Percentiles rank a stretch among this genome's conserved stretches.
phyloP scores from a whole-genome alignment of 352 stramenopile species.

The Phytophthora multivora region DNA sequence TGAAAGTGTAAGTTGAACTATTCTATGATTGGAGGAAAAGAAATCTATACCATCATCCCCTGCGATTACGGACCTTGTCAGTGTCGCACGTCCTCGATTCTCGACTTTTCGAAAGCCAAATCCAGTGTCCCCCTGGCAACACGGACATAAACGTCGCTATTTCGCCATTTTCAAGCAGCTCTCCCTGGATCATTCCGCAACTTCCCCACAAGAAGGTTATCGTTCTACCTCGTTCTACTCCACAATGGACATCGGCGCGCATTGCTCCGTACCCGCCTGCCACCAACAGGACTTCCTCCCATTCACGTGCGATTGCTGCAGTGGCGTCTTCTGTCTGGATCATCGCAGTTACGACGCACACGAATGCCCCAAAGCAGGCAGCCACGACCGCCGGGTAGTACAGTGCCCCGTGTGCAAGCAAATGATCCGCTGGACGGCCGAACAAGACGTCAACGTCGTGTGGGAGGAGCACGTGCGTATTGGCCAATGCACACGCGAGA shows the following conservation, averaged over 20 bases:
- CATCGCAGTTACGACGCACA: constrained; percentile 84
- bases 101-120: constrained; percentile 20
- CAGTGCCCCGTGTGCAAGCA: constrained; percentile 73
- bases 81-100: constrained; percentile 3
- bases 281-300: constrained; percentile 86
- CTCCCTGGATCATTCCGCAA: constrained; percentile 20
- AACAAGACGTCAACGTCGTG: constrained; percentile 77
- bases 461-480: constrained; percentile 75
- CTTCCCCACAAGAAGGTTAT: background rate
- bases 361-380: constrained; percentile 65
- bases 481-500: constrained; percentile 51
- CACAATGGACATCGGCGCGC: constrained; percentile 67
- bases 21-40: constrained; percentile 17
- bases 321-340: constrained; percentile 80
- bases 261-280: constrained; percentile 70
- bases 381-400: constrained; percentile 70
- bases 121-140: background rate
- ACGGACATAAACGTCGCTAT: constrained; percentile 4
- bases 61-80: constrained; percentile 10
- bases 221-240: background rate
- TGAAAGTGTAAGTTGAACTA: background rate
- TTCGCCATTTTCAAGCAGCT: constrained; percentile 1
- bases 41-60: constrained; percentile 1
- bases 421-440: constrained; percentile 69
- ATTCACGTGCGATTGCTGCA: constrained; percentile 87